Conservation (phyloP, 1,139 yeast genomes). For the Arxiozyma bovina region DNA sequence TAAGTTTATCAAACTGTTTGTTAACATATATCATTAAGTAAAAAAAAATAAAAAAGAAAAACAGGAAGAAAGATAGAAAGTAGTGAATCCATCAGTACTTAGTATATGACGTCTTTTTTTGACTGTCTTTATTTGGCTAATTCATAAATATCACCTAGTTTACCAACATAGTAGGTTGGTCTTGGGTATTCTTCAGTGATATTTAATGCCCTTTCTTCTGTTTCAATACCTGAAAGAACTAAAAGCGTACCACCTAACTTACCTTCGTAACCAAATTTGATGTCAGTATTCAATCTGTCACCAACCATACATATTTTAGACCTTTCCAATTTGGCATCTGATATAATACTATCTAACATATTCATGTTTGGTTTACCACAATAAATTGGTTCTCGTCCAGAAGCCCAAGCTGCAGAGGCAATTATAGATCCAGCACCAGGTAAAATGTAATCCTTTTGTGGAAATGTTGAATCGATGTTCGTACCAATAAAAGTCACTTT, state of each 20-base stretch:
- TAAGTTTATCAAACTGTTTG: neutral
- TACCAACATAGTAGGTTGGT: slow-evolving; percentile 66
- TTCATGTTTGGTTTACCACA: slow-evolving; percentile 89
- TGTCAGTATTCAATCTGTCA: slow-evolving; percentile 90
- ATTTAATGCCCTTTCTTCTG: slow-evolving; percentile 47
- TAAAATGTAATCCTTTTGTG: slow-evolving; percentile 71
- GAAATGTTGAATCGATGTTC: slow-evolving; percentile 92
- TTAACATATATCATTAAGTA: neutral
- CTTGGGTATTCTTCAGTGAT: slow-evolving; percentile 36
- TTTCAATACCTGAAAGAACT: slow-evolving; percentile 86
- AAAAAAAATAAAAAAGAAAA: no score
- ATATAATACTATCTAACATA: slow-evolving; percentile 85
- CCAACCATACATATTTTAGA: slow-evolving; percentile 83
- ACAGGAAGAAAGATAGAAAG: neutral
- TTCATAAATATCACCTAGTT: slow-evolving; percentile 69
- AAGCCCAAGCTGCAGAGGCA: slow-evolving; percentile 65
- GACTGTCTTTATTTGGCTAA: slow-evolving; percentile 25
- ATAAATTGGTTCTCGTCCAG: slow-evolving; percentile 67
- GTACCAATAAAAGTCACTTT: slow-evolving; percentile 75
- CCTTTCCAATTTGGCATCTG: slow-evolving; percentile 50
- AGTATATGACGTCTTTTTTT: neutral
- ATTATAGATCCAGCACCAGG: slow-evolving; percentile 96
- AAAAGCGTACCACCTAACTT: slow-evolving; percentile 71
- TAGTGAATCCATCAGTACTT: neutral
- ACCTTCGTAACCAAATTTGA: slow-evolving; percentile 81